Percentiles rank a stretch among this genome's conserved stretches.
phyloP scores from a whole-genome alignment of 2,329 filamentous ascomycete species.

The Neospermospora avenae region DNA sequence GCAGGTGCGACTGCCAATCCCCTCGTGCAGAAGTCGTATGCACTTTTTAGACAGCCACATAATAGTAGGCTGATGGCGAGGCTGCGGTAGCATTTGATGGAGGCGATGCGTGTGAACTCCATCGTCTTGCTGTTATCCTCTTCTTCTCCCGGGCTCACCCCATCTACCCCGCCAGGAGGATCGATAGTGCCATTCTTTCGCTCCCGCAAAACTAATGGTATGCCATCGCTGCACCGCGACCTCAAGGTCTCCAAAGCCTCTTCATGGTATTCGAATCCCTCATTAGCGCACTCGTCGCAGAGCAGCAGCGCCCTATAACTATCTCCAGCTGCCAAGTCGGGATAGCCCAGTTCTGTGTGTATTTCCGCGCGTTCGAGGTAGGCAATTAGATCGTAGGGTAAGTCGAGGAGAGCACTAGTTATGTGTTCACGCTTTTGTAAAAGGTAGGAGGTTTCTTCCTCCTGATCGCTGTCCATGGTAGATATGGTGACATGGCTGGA shows the following conservation, averaged over 20 bases:
- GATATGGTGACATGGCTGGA: background rate
- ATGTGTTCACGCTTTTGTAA: slow-evolving; percentile 53
- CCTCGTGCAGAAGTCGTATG: slow-evolving; percentile 61
- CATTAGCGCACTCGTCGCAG: slow-evolving; percentile 72
- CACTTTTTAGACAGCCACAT: slow-evolving; percentile 66
- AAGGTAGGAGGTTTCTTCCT: slow-evolving; percentile 36
- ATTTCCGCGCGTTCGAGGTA: slow-evolving; percentile 68
- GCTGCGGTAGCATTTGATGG: slow-evolving; percentile 57
- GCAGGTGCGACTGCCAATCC: slow-evolving; percentile 54
- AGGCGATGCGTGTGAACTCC: slow-evolving; percentile 47
- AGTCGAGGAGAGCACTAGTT: slow-evolving; percentile 50
- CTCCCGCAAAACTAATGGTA: slow-evolving; percentile 44
- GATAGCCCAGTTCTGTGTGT: slow-evolving; percentile 75
- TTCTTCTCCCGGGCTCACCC: slow-evolving; percentile 31
- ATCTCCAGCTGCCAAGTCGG: slow-evolving; percentile 85
- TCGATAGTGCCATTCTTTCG: slow-evolving; percentile 14
- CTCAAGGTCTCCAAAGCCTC: slow-evolving; percentile 48
- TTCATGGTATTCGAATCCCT: slow-evolving; percentile 80
- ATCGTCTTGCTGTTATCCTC: slow-evolving; percentile 37
- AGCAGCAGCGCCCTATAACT: slow-evolving; percentile 88
- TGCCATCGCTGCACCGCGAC: slow-evolving; percentile 16
- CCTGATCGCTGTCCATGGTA: slow-evolving; percentile 22
- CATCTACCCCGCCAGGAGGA: slow-evolving; percentile 16
- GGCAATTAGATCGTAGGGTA: slow-evolving; percentile 60
- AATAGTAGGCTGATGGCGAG: slow-evolving; percentile 57